A percentile compares a stretch with the other conserved stretches of the same genome.
Evolutionary conservation across 2,329 filamentous ascomycete species (phyloP).

Genomic region (Chaetomium sp.): DNA sequence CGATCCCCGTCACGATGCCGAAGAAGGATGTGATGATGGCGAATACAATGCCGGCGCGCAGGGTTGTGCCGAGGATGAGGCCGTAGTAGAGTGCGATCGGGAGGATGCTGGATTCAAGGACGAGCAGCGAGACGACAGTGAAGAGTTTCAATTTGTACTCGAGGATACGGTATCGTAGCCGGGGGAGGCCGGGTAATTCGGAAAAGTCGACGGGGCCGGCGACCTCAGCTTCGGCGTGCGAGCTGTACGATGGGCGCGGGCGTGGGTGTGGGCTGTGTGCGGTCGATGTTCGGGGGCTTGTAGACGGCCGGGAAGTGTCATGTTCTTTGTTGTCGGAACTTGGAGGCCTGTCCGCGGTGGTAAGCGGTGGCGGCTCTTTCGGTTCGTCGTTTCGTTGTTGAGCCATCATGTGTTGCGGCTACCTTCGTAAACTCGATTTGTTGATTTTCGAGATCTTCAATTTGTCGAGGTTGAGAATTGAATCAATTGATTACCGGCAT

Average conservation of each 20-base stretch:
- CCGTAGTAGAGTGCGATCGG: conserved; percentile 49
- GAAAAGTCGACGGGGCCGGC: conserved; percentile 6
- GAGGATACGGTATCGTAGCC: conserved; percentile 32
- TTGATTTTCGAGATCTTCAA: too few species aligned
- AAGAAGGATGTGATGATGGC: conserved; percentile 50
- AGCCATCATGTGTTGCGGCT: too few species aligned
- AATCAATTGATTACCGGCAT: too few species aligned
- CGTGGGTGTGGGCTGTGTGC: too few species aligned
- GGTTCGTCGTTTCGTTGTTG: too few species aligned
- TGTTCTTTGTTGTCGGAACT: too few species aligned
- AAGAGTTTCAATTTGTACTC: conserved; percentile 38
- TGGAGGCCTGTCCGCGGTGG: too few species aligned
- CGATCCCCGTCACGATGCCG: conserved; percentile 48
- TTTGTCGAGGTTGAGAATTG: too few species aligned
- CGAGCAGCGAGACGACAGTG: conserved; percentile 40
- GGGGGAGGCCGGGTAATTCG: conserved; percentile 22
- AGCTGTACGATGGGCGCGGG: background rate
- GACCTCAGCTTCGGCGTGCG: background rate
- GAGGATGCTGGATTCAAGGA: conserved; percentile 42
- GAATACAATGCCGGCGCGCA: conserved; percentile 38
- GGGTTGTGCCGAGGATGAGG: conserved; percentile 34
- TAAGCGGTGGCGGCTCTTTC: too few species aligned
- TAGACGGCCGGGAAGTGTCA: too few species aligned
- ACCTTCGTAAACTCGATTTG: too few species aligned
- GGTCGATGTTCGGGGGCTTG: too few species aligned